phyloP scores from a whole-genome alignment of 257 asterid genomes.

The Oldenlandia corymbosa region DNA sequence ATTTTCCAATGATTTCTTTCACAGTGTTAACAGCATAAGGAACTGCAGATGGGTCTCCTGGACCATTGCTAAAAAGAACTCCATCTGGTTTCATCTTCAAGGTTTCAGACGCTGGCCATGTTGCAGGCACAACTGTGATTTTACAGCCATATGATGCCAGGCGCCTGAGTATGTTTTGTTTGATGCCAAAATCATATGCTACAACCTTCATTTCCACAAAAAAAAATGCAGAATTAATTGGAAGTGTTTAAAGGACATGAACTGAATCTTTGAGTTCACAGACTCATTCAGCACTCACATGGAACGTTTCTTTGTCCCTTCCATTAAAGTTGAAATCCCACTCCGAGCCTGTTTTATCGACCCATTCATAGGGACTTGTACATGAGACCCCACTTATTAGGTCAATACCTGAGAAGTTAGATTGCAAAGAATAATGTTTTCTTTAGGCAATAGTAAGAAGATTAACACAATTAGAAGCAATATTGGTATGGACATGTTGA shows the following conservation, averaged over 20 bases:
- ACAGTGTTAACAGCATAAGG: slow-evolving; percentile 92
- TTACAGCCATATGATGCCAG: slow-evolving; percentile 89
- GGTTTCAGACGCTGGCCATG: slow-evolving; percentile 86
- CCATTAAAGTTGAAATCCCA: slow-evolving; percentile 67
- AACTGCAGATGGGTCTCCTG: slow-evolving; percentile 98
- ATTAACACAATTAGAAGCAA: neutral
- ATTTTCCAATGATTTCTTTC: slow-evolving; percentile 69
- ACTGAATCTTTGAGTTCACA: slow-evolving; percentile 1
- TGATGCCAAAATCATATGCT: slow-evolving; percentile 97
- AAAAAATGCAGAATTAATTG: slow-evolving; percentile 2
- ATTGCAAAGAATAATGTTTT: slow-evolving; percentile 2
- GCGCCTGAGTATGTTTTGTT: slow-evolving; percentile 85
- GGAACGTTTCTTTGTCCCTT: slow-evolving; percentile 44
- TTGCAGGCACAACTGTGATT: slow-evolving; percentile 88
- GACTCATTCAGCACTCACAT: slow-evolving; percentile 33
- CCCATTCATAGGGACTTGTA: slow-evolving; percentile 79
- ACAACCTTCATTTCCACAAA: slow-evolving; percentile 54
- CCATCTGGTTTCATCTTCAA: slow-evolving; percentile 92
- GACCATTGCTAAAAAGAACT: slow-evolving; percentile 90
- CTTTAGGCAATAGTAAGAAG: neutral
- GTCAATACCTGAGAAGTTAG: slow-evolving; percentile 67
- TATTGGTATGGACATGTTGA: too few relatives aligned
- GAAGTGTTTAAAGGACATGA: slow-evolving; percentile 12
- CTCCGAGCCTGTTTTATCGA: slow-evolving; percentile 47
- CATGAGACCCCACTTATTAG: slow-evolving; percentile 86